Percentiles rank a stretch among this genome's conserved stretches.
Evolutionary conservation across 2,329 filamentous ascomycete species (phyloP).

Genomic region (Cordyceps militaris): DNA sequence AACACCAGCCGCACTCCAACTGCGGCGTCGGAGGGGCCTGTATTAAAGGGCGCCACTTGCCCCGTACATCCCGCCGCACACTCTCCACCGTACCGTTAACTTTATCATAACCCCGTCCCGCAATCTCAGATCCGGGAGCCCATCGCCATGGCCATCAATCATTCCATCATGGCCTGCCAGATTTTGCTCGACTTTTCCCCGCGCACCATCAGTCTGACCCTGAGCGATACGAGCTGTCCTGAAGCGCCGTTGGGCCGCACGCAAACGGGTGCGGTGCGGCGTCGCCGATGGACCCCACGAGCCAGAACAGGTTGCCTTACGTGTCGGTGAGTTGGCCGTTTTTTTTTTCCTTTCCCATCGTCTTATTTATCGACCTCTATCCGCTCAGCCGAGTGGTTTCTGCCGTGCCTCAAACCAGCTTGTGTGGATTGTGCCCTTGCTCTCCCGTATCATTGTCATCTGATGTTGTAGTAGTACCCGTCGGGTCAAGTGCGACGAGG

Average conservation of each 20-base stretch:
- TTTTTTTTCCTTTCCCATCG: not conserved
- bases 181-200: conserved; percentile 6
- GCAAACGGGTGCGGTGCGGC: not conserved
- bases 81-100: too few species aligned
- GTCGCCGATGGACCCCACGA: not conserved
- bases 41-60: too few species aligned
- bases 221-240: not conserved
- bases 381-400: not conserved
- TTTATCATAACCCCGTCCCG: too few species aligned
- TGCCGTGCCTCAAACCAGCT: not conserved
- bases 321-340: not conserved
- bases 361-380: not conserved
- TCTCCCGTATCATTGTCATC: not conserved
- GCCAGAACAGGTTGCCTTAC: not conserved
- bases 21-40: too few species aligned
- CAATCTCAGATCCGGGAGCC: too few species aligned
- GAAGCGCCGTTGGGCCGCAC: not conserved
- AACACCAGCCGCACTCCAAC: too few species aligned
- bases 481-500: not conserved
- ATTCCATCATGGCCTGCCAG: not conserved
- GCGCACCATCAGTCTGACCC: not conserved
- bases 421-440: not conserved
- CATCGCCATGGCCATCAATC: not conserved
- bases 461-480: not conserved
- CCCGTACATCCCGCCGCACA: too few species aligned